phyloP scores from a whole-genome alignment of 768 basidiomycete genomes.

The Mycena maculata region DNA sequence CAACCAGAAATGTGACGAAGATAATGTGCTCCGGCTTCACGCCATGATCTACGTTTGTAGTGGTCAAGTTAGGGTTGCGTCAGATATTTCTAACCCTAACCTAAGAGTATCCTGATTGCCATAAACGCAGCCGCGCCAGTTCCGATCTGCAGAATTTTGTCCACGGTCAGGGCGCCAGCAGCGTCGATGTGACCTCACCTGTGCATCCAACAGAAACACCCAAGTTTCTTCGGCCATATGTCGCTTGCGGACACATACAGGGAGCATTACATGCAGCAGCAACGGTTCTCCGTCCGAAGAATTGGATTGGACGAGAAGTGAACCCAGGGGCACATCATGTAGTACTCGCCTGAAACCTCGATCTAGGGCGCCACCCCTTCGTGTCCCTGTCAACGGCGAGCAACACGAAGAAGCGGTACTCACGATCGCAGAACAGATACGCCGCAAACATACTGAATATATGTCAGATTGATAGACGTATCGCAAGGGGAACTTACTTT shows the following conservation, averaged over 20 bases:
- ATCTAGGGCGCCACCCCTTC: conserved; percentile 89
- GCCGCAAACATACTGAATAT: conserved; percentile 78
- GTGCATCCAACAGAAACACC: conserved; percentile 92
- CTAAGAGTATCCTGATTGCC: conserved; percentile 91
- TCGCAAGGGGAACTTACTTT: conserved; percentile 53
- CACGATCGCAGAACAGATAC: conserved; percentile 91
- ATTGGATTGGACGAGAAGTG: conserved; percentile 92
- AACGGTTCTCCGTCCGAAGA: conserved; percentile 87
- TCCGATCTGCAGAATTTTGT: conserved; percentile 70
- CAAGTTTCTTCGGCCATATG: conserved; percentile 74
- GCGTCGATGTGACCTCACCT: conserved; percentile 55
- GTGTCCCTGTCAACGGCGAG: conserved; percentile 18
- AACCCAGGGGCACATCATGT: conserved; percentile 87
- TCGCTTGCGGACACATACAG: conserved; percentile 74
- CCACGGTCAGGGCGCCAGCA: conserved; percentile 2
- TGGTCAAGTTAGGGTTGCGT: too few species aligned
- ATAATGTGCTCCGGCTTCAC: conserved; percentile 86
- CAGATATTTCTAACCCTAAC: too few species aligned
- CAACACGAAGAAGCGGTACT: conserved; percentile 43
- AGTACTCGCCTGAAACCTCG: conserved; percentile 91
- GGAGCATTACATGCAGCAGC: conserved; percentile 85
- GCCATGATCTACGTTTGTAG: too few species aligned
- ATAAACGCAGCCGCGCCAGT: conserved; percentile 95
- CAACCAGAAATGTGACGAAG: conserved; percentile 90
- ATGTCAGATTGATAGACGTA: not conserved